Base-by-base conservation (phyloP, 768 basidiomycete species). In the Cubamyces sp. region DNA sequence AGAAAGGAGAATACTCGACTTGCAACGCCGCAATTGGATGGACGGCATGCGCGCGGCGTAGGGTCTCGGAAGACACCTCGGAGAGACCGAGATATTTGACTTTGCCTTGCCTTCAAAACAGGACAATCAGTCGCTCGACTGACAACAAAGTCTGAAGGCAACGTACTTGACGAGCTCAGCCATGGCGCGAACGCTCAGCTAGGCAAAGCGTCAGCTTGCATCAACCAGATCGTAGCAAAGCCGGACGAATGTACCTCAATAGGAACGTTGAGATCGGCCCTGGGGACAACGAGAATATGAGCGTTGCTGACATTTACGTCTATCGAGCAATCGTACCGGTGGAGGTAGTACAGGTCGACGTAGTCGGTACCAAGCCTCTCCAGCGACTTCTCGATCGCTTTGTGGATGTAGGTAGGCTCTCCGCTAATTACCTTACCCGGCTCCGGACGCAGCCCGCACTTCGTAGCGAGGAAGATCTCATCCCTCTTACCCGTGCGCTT, bases 391-490 rank as follows among this genome's bases (percentile, higher is more conserved):
- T 80, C 73, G 40, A 79, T 53, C 0, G 75, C 70, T 47, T 75
- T 65, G 5, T 71, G 74, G 14, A 79, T 76, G 56, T 82, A 80
- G 54, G 79, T 73, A 0, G 79, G 75, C n/a, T 77, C 74, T 25
- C 78, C 79, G 23, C 74, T 55, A 58, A 78, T 49, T 41, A 55
- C 46, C 46, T 54, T 68, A 8, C 55, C 25, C 5, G 51, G 61
- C 69, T 62, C 76, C 71, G 23, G 71, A 74, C 62, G 54, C 26
- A 73, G 11, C 16, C 82, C 82, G 49, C 82, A 83, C 70, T 89
- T 88, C 19, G 86, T 87, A 1, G 86, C 85, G 21, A 89, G 76
- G 74, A 87, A 88, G 21, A 85, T 83, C 11, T 82, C 74, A 19
- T 74, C 64, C 28, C 83, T 74, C 54, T 82, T 82, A 11, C 83